Evolutionary conservation across 148 eudicot genomes (phyloP), one percentile per base, ranked within the genome.

Genomic region (Euryodendron excelsum): DNA sequence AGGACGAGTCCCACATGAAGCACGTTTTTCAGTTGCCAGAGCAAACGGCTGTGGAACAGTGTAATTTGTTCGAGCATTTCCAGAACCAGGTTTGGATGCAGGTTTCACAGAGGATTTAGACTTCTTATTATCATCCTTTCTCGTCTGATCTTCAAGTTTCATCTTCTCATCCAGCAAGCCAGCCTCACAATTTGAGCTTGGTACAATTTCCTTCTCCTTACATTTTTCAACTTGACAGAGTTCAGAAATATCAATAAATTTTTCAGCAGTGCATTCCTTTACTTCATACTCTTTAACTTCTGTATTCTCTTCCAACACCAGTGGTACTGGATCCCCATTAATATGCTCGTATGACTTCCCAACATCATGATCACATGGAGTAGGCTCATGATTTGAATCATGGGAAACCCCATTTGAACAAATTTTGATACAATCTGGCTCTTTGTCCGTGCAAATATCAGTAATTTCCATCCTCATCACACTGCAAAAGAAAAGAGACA

Each of bases 21-120:
- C 96, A 47, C 98, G 93, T 80, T 86, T 91, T 82, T 91, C 98
- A 78, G 98, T 94, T 75, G 98, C 94, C 84, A 94, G 83, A 84
- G 94, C 86, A 92, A 94, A 91, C 69, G 96, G 98, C 72, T 87
- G 94, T 0, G 98, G 96, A 81, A 91, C 84, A 64, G 98, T 94
- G 89, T 89, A 87, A 63, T 87, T 87, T n/a, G 75, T 75, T 69
- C 88, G 88, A 41, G 74, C 80, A 82, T 78, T 87, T 73, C 88
- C 82, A 62, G 64, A 60, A 78, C 81, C 74, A 58, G 89, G 45
- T 84, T 83, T 88, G 50, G 83, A 81, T 78, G 81, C 84, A 53
- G 82, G 68, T 85, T 84, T 90, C 11, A 69, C 67, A 52, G 86
- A 61, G 60, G 75, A 79, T 78, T 44, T 84, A 69, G 84, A 66